Evolutionary conservation across 2,329 filamentous ascomycete genomes (phyloP).

Genomic region (Dryadomyces sulphureus): DNA sequence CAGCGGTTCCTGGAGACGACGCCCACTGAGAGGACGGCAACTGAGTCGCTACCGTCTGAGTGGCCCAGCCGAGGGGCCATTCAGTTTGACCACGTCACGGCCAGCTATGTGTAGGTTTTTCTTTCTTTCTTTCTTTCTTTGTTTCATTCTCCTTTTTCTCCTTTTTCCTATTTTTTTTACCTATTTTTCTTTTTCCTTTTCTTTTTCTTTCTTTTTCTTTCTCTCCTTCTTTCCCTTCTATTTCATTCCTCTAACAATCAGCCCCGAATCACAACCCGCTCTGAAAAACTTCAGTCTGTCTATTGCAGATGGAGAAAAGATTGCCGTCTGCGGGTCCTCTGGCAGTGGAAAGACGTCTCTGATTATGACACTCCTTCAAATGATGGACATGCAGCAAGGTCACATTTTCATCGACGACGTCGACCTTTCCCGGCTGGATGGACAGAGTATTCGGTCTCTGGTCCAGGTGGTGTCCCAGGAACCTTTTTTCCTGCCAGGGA

Average conservation of each 20-base stretch:
- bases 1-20: slow-evolving; percentile 14
- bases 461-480: slow-evolving; percentile 4
- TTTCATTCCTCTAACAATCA: not conserved
- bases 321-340: slow-evolving; percentile 3
- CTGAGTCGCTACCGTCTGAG: slow-evolving; percentile 9
- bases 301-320: not conserved
- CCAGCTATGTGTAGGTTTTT: not conserved
- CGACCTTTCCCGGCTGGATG: not conserved
- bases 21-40: slow-evolving; percentile 13
- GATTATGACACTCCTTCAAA: not conserved
- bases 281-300: not conserved
- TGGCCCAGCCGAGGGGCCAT: slow-evolving; percentile 11
- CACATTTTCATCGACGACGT: slow-evolving; percentile 24
- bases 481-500: slow-evolving; percentile 2
- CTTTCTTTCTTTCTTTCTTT: not conserved
- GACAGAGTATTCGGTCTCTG: slow-evolving; percentile 21
- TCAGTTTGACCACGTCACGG: not conserved
- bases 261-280: not conserved
- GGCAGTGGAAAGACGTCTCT: slow-evolving; percentile 19
- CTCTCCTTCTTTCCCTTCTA: no score
- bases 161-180: not conserved
- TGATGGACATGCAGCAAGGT: not conserved
- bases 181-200: no score
- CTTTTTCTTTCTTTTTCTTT: no score
- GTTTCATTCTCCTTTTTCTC: no score